These are phyloP conservation scores for Spinacia oleracea DNA, from an alignment of 179 eudicot species.

Conservation along the genomic window DNA sequence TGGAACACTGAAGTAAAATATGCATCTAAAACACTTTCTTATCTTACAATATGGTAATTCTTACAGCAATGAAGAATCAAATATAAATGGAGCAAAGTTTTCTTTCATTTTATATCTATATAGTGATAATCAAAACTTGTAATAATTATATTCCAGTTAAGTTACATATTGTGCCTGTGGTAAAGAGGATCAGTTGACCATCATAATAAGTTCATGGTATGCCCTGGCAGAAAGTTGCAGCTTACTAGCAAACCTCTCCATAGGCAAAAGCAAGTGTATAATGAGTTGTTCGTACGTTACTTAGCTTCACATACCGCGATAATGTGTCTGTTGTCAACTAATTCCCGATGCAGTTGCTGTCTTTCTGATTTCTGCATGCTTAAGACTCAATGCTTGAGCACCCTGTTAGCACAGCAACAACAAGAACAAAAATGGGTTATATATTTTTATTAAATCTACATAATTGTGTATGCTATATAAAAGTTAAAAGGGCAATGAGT, in stretches of 20 bases:
- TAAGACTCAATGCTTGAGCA: conserved; percentile 47
- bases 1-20: neutral
- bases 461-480: too few relatives aligned
- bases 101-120: neutral
- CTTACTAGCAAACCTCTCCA: conserved; percentile 5
- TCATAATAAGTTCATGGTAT: conserved; percentile 1
- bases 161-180: conserved; percentile 20
- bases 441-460: neutral
- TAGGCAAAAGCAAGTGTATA: conserved; percentile 10
- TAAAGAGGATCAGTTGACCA: conserved; percentile 23
- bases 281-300: too few relatives aligned
- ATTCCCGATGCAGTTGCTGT: conserved; percentile 39
- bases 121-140: conserved; percentile 2
- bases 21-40: neutral
- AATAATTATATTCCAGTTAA: conserved; percentile 17
- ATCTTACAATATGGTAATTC: neutral
- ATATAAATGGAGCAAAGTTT: too few relatives aligned
- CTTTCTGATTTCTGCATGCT: conserved; percentile 52
- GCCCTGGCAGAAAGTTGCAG: conserved; percentile 10
- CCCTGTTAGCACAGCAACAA: conserved; percentile 39
- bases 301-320: conserved; percentile 12
- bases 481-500: too few relatives aligned
- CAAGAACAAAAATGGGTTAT: neutral
- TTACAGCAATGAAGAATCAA: neutral
- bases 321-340: conserved; percentile 27